Evolutionary conservation across 345 rosid genomes (phyloP).

Genomic region (Bruguiera parviflora): DNA sequence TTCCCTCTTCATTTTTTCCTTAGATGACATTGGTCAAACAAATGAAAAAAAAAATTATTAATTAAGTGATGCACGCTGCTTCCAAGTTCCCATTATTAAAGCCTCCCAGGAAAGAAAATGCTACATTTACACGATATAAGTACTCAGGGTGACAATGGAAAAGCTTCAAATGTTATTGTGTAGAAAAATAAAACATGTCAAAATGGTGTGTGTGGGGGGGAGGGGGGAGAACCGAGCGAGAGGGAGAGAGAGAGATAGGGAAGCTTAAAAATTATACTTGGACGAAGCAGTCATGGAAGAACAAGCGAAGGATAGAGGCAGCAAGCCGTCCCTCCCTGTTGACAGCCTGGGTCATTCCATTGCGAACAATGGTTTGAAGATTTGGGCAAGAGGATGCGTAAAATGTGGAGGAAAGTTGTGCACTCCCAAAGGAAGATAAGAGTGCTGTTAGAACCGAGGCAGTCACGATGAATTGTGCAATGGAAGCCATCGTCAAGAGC

Average conservation of each 20-base stretch:
- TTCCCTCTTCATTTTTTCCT: too few relatives aligned
- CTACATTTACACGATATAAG: too few relatives aligned
- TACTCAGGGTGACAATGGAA: too few relatives aligned
- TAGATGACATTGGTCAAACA: neutral
- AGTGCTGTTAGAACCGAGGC: neutral
- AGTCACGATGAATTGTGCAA: neutral
- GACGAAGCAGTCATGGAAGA: conserved; percentile 55
- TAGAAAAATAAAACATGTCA: too few relatives aligned
- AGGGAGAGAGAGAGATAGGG: neutral
- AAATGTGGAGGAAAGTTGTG: conserved; percentile 38
- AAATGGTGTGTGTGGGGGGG: neutral
- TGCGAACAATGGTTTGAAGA: conserved; percentile 26
- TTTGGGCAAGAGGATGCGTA: conserved; percentile 36
- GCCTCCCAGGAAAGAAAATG: too few relatives aligned
- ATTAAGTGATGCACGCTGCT: neutral
- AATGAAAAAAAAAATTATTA: neutral
- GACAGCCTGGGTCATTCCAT: conserved; percentile 29
- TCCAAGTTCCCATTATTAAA: too few relatives aligned
- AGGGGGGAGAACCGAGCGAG: neutral
- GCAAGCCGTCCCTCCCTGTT: conserved; percentile 29
- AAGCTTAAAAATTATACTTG: conserved; percentile 17
- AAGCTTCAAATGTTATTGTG: too few relatives aligned
- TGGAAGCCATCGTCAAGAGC: conserved; percentile 5
- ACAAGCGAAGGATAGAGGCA: conserved; percentile 49
- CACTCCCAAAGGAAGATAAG: conserved; percentile 15